phyloP scores from a whole-genome alignment of 2,329 filamentous ascomycete species.

The Microdochium nivale region DNA sequence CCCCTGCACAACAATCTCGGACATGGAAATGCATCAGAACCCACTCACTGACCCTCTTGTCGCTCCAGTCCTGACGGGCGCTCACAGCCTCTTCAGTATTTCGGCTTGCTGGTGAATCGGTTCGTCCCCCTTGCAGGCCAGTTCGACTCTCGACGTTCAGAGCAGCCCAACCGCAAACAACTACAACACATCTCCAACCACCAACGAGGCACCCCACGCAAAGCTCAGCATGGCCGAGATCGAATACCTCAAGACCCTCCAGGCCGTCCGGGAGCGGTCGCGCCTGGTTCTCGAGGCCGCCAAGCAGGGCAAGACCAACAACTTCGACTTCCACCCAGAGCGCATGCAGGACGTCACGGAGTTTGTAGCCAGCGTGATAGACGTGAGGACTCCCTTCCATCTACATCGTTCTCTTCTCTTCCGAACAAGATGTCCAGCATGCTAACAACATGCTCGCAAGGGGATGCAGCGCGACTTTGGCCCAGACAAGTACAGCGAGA shows the following conservation, averaged over 20 bases:
- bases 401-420: background rate
- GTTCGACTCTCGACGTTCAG: no score
- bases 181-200: no score
- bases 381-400: slow-evolving; percentile 20
- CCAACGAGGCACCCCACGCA: no score
- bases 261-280: slow-evolving; percentile 25
- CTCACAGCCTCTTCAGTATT: no score
- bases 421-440: background rate
- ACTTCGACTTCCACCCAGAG: slow-evolving; percentile 30
- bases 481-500: slow-evolving; percentile 33
- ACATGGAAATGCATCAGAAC: no score
- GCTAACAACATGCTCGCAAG: background rate
- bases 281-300: slow-evolving; percentile 24
- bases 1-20: no score
- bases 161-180: background rate
- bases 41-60: no score
- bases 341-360: slow-evolving; percentile 29
- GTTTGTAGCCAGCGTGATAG: slow-evolving; percentile 32
- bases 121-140: no score
- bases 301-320: slow-evolving; percentile 25
- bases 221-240: slow-evolving; percentile 4
- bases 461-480: slow-evolving; percentile 37
- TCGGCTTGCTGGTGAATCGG: no score
- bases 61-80: no score
- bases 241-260: slow-evolving; percentile 25